phyloP scores from a whole-genome alignment of 2,329 filamentous ascomycete species.

The Botryotinia globosa region DNA sequence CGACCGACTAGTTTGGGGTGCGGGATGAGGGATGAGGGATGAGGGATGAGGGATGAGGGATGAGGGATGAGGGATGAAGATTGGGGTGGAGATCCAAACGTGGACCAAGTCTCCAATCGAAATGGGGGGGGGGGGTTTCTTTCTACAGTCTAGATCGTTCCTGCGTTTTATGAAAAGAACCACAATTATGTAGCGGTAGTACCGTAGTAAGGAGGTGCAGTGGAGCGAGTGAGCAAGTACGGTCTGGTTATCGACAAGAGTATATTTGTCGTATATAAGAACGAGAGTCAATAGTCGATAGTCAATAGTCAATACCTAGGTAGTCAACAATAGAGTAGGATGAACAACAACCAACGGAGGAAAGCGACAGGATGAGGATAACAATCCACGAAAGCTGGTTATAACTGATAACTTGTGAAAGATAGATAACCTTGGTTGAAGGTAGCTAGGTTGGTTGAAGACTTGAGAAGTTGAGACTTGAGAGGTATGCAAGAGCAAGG shows the following conservation, averaged over 20 bases:
- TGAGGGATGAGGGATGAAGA: conserved; percentile 1
- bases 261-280: neutral
- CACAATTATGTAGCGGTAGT: no score
- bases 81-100: conserved; percentile 1
- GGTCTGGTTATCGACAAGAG: neutral
- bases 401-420: neutral
- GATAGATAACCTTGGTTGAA: neutral
- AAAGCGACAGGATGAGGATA: conserved; percentile 4
- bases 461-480: neutral
- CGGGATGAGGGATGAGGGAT: no score
- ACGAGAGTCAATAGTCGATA: neutral
- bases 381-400: conserved; percentile 5
- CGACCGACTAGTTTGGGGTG: neutral
- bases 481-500: conserved; percentile 6
- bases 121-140: no score
- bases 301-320: no score
- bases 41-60: no score
- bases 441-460: neutral
- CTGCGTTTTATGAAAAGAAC: conserved; percentile 1
- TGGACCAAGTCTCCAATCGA: neutral
- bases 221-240: neutral
- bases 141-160: conserved; percentile 9
- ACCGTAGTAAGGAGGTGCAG: neutral
- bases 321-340: neutral
- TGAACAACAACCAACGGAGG: neutral